Evolutionary conservation across 306 rosid genomes (phyloP), one percentile per base, ranked within the genome.

Genomic region (Cucumis melo): DNA sequence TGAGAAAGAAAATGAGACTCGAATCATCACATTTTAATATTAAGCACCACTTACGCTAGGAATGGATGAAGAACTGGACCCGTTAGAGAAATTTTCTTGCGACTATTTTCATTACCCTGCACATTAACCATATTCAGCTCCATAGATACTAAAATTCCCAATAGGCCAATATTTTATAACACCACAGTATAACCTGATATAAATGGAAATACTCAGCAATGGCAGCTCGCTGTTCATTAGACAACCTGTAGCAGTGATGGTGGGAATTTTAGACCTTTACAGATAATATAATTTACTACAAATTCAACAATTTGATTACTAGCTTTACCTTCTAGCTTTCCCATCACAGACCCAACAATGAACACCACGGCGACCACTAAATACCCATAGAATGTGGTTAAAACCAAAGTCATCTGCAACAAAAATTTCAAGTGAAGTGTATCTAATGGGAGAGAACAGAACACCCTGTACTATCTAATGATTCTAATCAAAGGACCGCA

Each of bases 291-390:
- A 59, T 42, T 39, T 29, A 44, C 62, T 59, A 72, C 12, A 75
- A 54, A n/a, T 78, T 50, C 19, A 73, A 34, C 34, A 14, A 63
- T 62, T 57, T 20, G 16, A 57, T 56, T 15, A 78, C 39, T 63
- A 71, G 62, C 66, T 57, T 66, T 67, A 93, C 98, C 94, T 88
- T 84, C 98, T 86, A 48, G 98, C 97, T 84, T 83, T 93, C 78
- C 84, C 82, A 85, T 90, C 96, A 86, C 97, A 94, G 71, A 92
- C 96, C 99, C 99, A 94, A 80, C 96, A 93, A 77, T 91, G 98
- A 84, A 93, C 97, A 56, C 97, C 98, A 77, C 97, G 92, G 17
- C 97, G 87, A 39, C 98, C 98, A 84, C 98, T 93, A 83, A 84
- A 93, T 50, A 85, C 97, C 98, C 98, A 93, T 13, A 91, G 90